Evolutionary conservation across 208 protist genomes (phyloP).

Genomic region (Acanthamoeba castellanii): DNA sequence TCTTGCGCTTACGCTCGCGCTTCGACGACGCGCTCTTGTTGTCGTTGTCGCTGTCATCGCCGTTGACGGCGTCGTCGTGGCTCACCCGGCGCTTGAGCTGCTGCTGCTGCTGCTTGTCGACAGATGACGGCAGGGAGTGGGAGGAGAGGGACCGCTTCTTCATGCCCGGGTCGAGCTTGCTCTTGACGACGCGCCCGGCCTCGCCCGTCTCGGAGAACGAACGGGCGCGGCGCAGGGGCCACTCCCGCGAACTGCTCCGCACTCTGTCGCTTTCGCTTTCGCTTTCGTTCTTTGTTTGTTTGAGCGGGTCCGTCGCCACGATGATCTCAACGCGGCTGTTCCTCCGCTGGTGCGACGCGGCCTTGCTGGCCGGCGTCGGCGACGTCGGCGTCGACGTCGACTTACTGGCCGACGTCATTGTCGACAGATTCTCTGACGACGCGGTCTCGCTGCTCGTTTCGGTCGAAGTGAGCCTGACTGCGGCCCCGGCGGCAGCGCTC

Average conservation of each 20-base stretch:
- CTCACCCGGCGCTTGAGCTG: constrained; percentile 3
- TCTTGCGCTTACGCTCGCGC: background rate
- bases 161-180: constrained; percentile 40
- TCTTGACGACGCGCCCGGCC: background rate
- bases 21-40: background rate
- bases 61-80: background rate
- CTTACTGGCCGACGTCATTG: background rate
- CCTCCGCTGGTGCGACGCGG: background rate
- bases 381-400: background rate
- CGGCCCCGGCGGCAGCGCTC: no score
- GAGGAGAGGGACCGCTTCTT: constrained; percentile 64
- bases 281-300: background rate
- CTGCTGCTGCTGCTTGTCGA: background rate
- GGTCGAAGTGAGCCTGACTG: background rate
- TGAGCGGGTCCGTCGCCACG: background rate
- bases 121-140: background rate
- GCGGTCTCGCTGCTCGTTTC: background rate
- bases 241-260: constrained; percentile 26
- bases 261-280: background rate
- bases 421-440: background rate
- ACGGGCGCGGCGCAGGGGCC: constrained; percentile 47
- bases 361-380: background rate
- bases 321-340: constrained; percentile 63
- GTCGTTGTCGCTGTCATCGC: background rate
- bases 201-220: constrained; percentile 58